Evolutionary conservation across 1,139 yeast species (phyloP).

Genomic region (Saccharomyces hybrid): DNA sequence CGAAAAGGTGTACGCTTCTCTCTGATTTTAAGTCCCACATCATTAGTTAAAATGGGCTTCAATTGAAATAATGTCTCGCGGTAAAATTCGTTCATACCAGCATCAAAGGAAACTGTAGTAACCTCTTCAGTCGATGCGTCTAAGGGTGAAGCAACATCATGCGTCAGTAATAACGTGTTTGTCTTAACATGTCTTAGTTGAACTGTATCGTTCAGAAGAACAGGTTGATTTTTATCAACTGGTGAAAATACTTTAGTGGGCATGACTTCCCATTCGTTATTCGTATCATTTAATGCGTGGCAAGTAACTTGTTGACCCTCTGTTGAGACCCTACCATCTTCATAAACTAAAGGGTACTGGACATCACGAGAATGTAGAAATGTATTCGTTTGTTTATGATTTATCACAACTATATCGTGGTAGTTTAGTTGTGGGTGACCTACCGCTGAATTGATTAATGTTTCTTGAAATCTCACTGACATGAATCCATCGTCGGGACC

Average conservation of each 20-base stretch:
- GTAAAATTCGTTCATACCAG: conserved; percentile 47
- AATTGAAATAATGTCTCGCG: conserved; percentile 67
- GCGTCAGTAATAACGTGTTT: conserved; percentile 51
- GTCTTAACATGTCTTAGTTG: conserved; percentile 63
- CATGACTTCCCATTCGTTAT: conserved; percentile 81
- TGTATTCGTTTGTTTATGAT: conserved; percentile 68
- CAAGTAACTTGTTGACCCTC: conserved; percentile 94
- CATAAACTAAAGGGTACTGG: conserved; percentile 82
- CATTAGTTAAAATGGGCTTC: conserved; percentile 32
- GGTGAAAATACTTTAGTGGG: conserved; percentile 39
- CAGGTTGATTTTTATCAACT: conserved; percentile 39
- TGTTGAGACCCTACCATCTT: conserved; percentile 92
- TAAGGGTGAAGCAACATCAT: conserved; percentile 96
- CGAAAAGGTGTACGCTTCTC: conserved; percentile 34
- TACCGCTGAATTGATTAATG: conserved; percentile 61
- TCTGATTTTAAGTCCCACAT: no score
- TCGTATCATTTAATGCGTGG: conserved; percentile 47
- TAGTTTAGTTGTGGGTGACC: conserved; percentile 42
- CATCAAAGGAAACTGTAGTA: conserved; percentile 50
- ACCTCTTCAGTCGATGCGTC: conserved; percentile 88
- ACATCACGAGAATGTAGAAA: conserved; percentile 72
- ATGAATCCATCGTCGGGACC: conserved; percentile 95
- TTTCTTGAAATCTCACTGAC: conserved; percentile 90
- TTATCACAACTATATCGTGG: conserved; percentile 66
- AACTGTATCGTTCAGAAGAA: conserved; percentile 55